Evolutionary conservation across 176 grass and related monocot species (phyloP), one percentile per base, ranked within the genome.

Genomic region (Saccharum spontaneum): DNA sequence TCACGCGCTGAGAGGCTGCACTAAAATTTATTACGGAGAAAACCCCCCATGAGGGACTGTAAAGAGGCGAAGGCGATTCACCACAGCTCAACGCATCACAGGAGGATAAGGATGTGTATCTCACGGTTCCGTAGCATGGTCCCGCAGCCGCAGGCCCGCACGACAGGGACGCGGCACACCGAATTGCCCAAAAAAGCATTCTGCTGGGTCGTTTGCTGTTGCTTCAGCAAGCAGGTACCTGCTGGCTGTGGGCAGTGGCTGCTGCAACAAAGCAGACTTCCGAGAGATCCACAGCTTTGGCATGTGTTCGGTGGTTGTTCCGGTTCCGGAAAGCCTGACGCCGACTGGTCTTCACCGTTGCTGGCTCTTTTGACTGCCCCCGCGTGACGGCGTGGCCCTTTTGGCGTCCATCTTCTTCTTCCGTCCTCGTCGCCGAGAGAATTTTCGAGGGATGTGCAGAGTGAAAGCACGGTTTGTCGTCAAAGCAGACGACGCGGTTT

Each of bases 341-440:
- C 10, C 55, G 74, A 65, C 86, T 13, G 11, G 40, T 55, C 75
- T 65, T 73, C 62, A 14, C 36, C 46, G 49, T 46, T 86, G 30
- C 61, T 16, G 33, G 34, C 10, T 33, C 75, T 75, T 79, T 88
- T 84, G 67, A 66, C 80, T 55, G 67, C 5, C 57, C 23, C 23
- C 9, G 37, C 68, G 68, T 23, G 37, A 24, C 70, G 31, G 34
- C 16, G 0, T 24, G 0, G 31, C 12, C 39, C 8, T 72, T 77
- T 40, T 2, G 85, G 36, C 40, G 10, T 63, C 61, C 67, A 2
- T 16, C 59, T 8, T 16, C 85, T 30, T 38, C 69, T 20, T 8
- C 20, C 23, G 1, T 63, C 60, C 4, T 63, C 3, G 6, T 61
- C n/a, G 18, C 54, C 54, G 10, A 15, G 37, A n/a, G 70, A 31